Conservation (phyloP, 2,329 filamentous ascomycete genomes). For the Hymenoscyphus infarciens region DNA sequence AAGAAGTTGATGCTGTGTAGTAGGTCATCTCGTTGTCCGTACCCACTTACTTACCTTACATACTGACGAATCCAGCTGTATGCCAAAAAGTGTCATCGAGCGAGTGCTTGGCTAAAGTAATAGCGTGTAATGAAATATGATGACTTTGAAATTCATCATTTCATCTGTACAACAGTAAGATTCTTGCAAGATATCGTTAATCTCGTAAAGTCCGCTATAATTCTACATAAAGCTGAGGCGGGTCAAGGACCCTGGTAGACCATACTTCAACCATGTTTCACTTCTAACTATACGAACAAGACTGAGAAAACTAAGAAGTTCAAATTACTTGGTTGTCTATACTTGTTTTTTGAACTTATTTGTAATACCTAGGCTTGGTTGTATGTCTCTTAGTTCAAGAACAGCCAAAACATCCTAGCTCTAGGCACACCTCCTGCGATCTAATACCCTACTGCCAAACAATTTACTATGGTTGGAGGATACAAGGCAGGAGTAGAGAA, state of each 20-base stretch:
- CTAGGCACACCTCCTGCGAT: constrained; percentile 54
- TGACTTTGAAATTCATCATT: not conserved
- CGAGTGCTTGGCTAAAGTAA: constrained; percentile 48
- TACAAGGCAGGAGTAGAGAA: constrained; percentile 67
- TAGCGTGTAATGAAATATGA: constrained; percentile 10
- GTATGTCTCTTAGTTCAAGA: not conserved
- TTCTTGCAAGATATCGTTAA: not conserved
- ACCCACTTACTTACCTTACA: not conserved
- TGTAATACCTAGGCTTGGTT: not conserved
- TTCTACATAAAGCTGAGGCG: not conserved
- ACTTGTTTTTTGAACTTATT: not conserved
- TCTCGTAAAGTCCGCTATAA: not conserved
- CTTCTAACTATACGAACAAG: not conserved
- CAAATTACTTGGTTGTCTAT: not conserved
- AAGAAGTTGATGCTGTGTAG: constrained; percentile 86
- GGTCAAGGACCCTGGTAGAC: not conserved
- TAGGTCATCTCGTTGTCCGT: constrained; percentile 39
- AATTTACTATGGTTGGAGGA: constrained; percentile 55
- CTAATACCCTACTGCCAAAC: constrained; percentile 61
- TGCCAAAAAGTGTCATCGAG: constrained; percentile 65
- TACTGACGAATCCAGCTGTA: constrained; percentile 48
- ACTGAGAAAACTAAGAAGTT: not conserved
- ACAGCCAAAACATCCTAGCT: not conserved
- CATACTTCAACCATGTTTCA: not conserved
- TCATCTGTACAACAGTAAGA: not conserved